Base-by-base conservation (phyloP, 169 alveolate genomes). In the Plasmodium yoelii region DNA sequence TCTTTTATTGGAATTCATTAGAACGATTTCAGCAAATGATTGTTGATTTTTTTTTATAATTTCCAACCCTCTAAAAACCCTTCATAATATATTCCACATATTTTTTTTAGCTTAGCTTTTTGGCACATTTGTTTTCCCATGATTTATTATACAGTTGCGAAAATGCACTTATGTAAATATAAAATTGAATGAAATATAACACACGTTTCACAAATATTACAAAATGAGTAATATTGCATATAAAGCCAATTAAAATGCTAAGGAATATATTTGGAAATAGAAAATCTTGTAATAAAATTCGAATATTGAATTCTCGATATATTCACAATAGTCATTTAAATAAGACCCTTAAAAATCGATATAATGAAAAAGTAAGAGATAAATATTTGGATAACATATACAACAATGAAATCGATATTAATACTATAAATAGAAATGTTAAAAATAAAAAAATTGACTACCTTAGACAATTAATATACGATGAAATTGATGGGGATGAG, bases 301-400 rank as follows among this genome's bases (percentile, higher is more conserved):
- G 51, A 34, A 26, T 44, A 53, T 51, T 49, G 57, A 51, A 65
- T 69, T 57, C 56, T 24, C 73, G 90, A 26, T 42, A n/a, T 53
- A 60, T 80, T 80, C 90, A 80, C n/a, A 80, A 80, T 46, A 80
- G 90, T 70, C 90, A 80, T 19, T 80, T 80, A 46, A 80, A 80
- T 46, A 80, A 80, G 55, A 51, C 61, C 24, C 77, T 80, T 5
- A 80, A 80, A 57, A 80, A 80, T 47, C 65, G 80, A 42, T 80
- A 80, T 65, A 67, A 80, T 44, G 90, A 80, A 80, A 65, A 55
- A 61, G 69, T 80, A 57, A 80, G 90, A 65, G 90, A 80, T 47
- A 80, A 80, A 26, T 80, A 80, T 51, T 59, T 80, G 46, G 90
- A 80, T 80, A 80, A 80, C 47, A 80, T 80, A 53, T 80, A 80